Percentiles rank a stretch among this genome's conserved stretches.
These are phyloP conservation scores for Hsuehochloa calcarea DNA, from an alignment of 176 grass and related monocot species.

Conservation along the genomic window DNA sequence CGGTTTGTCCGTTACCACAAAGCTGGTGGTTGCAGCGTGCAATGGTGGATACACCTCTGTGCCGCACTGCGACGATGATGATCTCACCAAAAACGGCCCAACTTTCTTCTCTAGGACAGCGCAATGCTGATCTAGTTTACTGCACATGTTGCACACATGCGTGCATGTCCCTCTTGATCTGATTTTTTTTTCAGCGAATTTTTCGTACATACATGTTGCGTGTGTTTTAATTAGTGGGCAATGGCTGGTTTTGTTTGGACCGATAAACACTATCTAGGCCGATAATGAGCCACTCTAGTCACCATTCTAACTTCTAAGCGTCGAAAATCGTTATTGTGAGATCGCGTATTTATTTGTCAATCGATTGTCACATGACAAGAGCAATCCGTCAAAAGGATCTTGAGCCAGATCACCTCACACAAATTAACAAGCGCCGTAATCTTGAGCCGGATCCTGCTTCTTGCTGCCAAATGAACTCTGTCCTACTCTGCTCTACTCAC, in stretches of 20 bases:
- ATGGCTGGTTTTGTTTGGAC: too few relatives aligned
- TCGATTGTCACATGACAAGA: not conserved
- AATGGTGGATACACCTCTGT: not conserved
- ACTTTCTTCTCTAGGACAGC: not conserved
- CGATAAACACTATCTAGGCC: too few relatives aligned
- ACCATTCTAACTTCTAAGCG: too few relatives aligned
- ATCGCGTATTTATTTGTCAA: not conserved
- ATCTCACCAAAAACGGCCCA: not conserved
- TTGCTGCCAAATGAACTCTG: not conserved
- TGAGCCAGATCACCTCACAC: not conserved
- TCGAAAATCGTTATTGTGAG: too few relatives aligned
- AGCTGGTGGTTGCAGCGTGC: not conserved
- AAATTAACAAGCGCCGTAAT: slow-evolving; percentile 14
- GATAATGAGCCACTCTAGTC: too few relatives aligned
- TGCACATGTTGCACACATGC: not conserved
- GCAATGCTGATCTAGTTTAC: not conserved
- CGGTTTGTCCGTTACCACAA: not conserved
- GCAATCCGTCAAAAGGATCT: not conserved
- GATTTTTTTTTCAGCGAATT: not conserved
- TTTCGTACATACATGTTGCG: too few relatives aligned
- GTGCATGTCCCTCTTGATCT: not conserved
- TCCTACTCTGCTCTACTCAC: not conserved
- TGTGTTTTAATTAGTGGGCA: too few relatives aligned
- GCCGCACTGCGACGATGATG: slow-evolving; percentile 9
- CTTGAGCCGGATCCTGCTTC: not conserved